Percentiles rank a stretch among this genome's conserved stretches.
Evolutionary conservation across 257 asterid species (phyloP).

Genomic region (Solanum neorickii): DNA sequence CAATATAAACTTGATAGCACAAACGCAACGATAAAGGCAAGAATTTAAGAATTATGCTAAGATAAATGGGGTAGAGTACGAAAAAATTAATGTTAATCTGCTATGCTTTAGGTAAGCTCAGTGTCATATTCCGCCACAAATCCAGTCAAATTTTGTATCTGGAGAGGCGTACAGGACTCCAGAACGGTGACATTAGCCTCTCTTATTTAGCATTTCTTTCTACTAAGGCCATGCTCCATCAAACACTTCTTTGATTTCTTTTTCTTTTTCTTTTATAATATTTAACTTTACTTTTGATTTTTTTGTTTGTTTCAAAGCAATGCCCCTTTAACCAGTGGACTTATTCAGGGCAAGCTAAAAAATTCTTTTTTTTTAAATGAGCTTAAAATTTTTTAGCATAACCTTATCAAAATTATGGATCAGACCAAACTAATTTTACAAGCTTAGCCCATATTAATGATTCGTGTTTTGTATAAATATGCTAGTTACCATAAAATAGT

Average conservation of each 20-base stretch:
- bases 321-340: background rate
- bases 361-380: too few species aligned
- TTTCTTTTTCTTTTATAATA: background rate
- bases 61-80: background rate
- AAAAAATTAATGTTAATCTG: background rate
- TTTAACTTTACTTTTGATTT: background rate
- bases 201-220: background rate
- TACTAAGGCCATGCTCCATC: background rate
- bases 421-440: background rate
- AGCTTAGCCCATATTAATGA: background rate
- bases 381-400: background rate
- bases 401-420: too few species aligned
- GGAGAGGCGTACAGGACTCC: too few species aligned
- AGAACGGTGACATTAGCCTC: background rate
- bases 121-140: too few species aligned
- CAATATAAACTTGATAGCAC: background rate
- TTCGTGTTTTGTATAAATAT: too few species aligned
- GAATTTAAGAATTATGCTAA: background rate
- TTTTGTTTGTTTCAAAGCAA: too few species aligned
- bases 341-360: too few species aligned
- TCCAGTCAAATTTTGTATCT: too few species aligned
- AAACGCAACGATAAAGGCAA: background rate
- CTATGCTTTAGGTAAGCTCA: background rate
- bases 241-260: background rate
- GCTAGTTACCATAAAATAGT: background rate